Evolutionary conservation across 2,329 filamentous ascomycete species (phyloP), one percentile per base, ranked within the genome.

Genomic region (Tolypocladium cylindrosporum): DNA sequence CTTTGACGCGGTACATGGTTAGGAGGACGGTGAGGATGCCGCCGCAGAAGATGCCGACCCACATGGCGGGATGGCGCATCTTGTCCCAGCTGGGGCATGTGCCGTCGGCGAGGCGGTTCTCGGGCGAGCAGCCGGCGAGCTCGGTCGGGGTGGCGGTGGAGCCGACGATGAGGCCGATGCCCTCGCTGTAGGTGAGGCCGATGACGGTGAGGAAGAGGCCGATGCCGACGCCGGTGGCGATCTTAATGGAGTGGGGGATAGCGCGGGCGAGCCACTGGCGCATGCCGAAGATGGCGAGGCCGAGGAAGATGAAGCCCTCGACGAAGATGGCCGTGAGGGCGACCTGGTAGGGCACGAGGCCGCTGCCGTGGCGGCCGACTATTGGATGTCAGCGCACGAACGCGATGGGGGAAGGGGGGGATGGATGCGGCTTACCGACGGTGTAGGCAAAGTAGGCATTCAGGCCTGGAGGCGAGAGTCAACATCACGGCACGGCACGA

Each of bases 391-490:
- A 55, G 58, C 27, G 48, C 34, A 42, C 41, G 45, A 4, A 54
- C 54, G n/a, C 43, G 27, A 40, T 53, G 34, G 6, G 11, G 48
- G 27, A 34, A 50, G 24, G 68, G 73, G 66, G 52, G 67, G 27
- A 27, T 27, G 24, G 24, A 24, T 21, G 14, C 54, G 34, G 61
- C 67, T 63, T 60, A 71, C 69, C 71, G 39, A 76, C 74, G 19
- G 84, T 88, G 69, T 89, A 95, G 34, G 90, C 82, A 68, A 95
- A 95, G 71, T 95, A 95, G 21, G 90, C 90, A 68, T 96, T 96
- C 57, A 95, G 72, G 34, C 91, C 69, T 71, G 10, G 11, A 51
- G 11, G 24, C 34, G 50, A 53, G 39, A 19, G 57, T 63, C 56
- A 64, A 58, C 36, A 50, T 13, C n/a, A 8, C 31, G n/a, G 8